Percentiles rank a stretch among this genome's conserved stretches.
Evolutionary conservation across 2,329 filamentous ascomycete genomes (phyloP).

Genomic region (Cordyceps militaris): DNA sequence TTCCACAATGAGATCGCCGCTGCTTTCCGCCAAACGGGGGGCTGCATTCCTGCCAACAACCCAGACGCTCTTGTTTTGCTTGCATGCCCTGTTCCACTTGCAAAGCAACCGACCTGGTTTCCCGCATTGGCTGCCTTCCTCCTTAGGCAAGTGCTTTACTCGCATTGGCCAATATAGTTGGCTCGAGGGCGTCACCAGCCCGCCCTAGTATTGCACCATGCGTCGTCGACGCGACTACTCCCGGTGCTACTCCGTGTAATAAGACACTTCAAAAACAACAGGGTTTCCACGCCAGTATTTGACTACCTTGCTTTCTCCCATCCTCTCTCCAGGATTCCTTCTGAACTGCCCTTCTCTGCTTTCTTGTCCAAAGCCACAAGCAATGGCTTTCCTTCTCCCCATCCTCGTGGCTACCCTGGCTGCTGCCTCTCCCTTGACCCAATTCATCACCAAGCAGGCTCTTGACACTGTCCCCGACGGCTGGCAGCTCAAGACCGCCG

Average conservation of each 20-base stretch:
- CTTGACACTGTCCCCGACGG: slow-evolving; percentile 1
- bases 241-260: background rate
- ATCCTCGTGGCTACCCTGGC: slow-evolving; percentile 12
- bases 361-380: background rate
- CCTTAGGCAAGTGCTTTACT: slow-evolving; percentile 7
- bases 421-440: slow-evolving; percentile 8
- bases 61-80: background rate
- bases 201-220: background rate
- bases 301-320: background rate
- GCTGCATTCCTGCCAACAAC: background rate
- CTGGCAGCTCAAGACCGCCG: slow-evolving; percentile 7
- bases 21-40: background rate
- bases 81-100: background rate
- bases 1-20: slow-evolving; percentile 4
- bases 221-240: background rate
- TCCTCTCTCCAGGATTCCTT: background rate
- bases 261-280: background rate
- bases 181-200: background rate
- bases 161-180: background rate
- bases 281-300: background rate
- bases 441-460: slow-evolving; percentile 12
- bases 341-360: background rate
- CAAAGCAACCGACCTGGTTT: background rate
- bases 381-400: slow-evolving; percentile 10
- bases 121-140: background rate